Evolutionary conservation across 2,329 filamentous ascomycete species (phyloP).

Genomic region (Sclerotinia spermophila): DNA sequence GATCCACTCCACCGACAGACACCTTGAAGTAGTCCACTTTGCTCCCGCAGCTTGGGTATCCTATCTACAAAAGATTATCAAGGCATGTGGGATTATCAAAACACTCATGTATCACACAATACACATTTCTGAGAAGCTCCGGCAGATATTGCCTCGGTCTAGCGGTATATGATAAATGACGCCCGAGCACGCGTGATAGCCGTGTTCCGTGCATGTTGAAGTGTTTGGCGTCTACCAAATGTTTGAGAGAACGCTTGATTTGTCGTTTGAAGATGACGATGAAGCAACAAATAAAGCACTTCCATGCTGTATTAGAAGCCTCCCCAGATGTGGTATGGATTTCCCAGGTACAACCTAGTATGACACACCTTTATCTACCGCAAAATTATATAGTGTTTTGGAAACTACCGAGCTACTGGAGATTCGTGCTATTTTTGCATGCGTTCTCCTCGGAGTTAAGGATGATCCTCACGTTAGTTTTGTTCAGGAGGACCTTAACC

Average conservation of each 20-base stretch:
- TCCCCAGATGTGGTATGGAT: background rate
- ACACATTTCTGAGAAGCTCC: background rate
- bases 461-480: background rate
- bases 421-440: background rate
- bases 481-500: background rate
- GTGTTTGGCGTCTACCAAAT: background rate
- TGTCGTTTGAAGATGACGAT: background rate
- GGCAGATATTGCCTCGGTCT: background rate
- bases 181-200: background rate
- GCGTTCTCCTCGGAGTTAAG: background rate
- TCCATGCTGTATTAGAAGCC: background rate
- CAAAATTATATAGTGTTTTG: background rate
- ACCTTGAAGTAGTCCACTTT: background rate
- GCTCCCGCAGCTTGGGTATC: background rate
- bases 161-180: background rate
- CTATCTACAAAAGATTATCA: background rate
- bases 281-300: background rate
- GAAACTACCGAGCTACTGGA: background rate
- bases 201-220: background rate
- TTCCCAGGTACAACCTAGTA: background rate
- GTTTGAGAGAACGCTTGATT: background rate
- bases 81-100: background rate
- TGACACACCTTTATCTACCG: background rate
- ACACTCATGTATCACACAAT: background rate
- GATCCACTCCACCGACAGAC: background rate